These are phyloP conservation scores for Gonium pectorale DNA, from an alignment of 139 green algal genomes.

Conservation along the genomic window DNA sequence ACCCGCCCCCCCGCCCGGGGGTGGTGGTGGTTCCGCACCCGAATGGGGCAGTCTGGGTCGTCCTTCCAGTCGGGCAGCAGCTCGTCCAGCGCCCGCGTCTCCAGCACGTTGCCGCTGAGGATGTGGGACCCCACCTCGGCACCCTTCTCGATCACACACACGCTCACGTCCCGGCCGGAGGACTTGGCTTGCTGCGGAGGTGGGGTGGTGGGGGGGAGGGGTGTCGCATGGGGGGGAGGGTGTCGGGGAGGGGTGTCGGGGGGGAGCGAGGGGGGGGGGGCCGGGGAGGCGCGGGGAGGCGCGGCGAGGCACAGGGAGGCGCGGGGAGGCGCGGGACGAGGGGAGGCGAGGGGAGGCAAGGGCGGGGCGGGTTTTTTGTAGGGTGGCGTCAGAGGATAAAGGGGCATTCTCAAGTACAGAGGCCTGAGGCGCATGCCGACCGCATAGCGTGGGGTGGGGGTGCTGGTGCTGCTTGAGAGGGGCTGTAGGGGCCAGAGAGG, in stretches of 20 bases:
- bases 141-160: slow-evolving; percentile 95
- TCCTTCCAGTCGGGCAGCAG: slow-evolving; percentile 88
- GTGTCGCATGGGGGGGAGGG: not conserved
- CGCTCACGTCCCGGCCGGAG: slow-evolving; percentile 78
- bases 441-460: too few species aligned
- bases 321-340: not conserved
- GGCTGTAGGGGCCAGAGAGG: too few species aligned
- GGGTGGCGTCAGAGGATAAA: too few species aligned
- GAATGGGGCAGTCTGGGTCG: slow-evolving; percentile 55
- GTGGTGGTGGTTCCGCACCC: slow-evolving; percentile 40
- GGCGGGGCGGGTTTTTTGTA: too few species aligned
- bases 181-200: slow-evolving; percentile 70
- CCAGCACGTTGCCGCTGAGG: slow-evolving; percentile 91
- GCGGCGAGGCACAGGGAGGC: not conserved
- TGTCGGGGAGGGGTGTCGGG: not conserved
- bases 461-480: too few species aligned
- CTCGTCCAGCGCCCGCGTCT: slow-evolving; percentile 88
- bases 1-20: not conserved
- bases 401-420: too few species aligned
- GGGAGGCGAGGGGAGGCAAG: too few species aligned
- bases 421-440: too few species aligned
- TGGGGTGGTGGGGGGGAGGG: not conserved
- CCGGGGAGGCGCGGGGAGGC: not conserved
- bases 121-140: slow-evolving; percentile 78
- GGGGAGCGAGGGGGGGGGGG: not conserved